Evolutionary conservation across 352 stramenopile genomes (phyloP), one percentile per base, ranked within the genome.

Genomic region (Ophiocytium majus): DNA sequence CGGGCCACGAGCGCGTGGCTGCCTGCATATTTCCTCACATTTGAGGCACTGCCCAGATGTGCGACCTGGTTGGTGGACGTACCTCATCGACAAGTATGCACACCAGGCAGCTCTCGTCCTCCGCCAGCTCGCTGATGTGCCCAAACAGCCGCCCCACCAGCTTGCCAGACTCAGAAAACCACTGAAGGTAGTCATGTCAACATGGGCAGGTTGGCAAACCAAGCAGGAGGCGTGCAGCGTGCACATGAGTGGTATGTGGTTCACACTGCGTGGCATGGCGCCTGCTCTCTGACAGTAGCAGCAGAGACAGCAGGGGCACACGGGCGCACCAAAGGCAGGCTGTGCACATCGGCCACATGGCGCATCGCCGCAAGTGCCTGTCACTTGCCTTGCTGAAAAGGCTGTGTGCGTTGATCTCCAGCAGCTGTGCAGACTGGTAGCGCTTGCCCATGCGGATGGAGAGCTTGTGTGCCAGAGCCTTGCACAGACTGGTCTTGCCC

Each of bases 91-190:
- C 78, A 33, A 98, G 88, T 32, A 98, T 92, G 83, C 91, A 96
- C 57, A 98, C 91, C 0, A 98, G 89, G 92, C 64, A 91, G 49
- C 96, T 91, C 32, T 93, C 89, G 83, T 96, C 93, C 50, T 97
- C 93, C 1, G 95, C 92, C 28, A 98, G 89, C 64, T 97, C 94
- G 57, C 93, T 89, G 71, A 98, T 96, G 86, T 97, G 93, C 0
- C 92, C 89, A 80, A 98, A 97, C 28, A 97, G 90, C 85, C 96
- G 96, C 91, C 95, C 94, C 57, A 97, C 94, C 9, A 98, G 91
- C 86, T 98, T 98, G 32, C 94, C 94, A 79, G 92, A 96, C 90
- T 98, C 94, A 23, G 92, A 96, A 89, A 98, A 98, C 94, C 94
- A 98, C 92, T 96, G 85, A 23, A 85, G 9, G 19, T n/a, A n/a